phyloP scores from a whole-genome alignment of 495 filamentous ascomycete genomes.

The Aspergillus baeticus region DNA sequence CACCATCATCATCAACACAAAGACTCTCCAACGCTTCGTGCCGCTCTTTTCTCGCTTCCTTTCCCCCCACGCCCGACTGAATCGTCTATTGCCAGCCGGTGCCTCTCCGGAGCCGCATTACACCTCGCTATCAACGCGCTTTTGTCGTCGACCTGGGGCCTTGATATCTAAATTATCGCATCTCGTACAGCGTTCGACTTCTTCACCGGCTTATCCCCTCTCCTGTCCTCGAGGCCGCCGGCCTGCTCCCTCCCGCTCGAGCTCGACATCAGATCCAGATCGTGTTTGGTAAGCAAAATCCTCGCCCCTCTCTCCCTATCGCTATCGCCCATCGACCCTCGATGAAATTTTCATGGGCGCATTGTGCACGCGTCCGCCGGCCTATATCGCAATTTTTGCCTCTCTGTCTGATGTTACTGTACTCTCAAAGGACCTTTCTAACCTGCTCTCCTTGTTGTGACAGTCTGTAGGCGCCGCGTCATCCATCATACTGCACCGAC shows the following conservation, averaged over 20 bases:
- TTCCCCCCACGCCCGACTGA: conserved; percentile 9
- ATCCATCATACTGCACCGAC: conserved; percentile 34
- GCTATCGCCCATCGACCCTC: conserved; percentile 4
- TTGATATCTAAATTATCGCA: conserved; percentile 7
- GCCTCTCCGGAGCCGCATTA: conserved; percentile 18
- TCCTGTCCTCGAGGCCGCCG: conserved; percentile 9
- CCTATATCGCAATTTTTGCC: conserved; percentile 1
- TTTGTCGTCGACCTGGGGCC: background rate
- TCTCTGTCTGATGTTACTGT: background rate
- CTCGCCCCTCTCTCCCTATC: conserved; percentile 9
- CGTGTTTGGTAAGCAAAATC: conserved; percentile 13
- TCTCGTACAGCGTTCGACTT: conserved; percentile 1
- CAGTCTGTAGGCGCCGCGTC: conserved; percentile 42
- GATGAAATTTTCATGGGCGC: conserved; percentile 26
- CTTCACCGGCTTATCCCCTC: background rate
- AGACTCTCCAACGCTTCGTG: conserved; percentile 9
- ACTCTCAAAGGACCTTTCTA: background rate
- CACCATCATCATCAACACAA: background rate
- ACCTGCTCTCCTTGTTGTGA: conserved; percentile 14
- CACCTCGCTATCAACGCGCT: conserved; percentile 18
- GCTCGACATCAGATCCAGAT: conserved; percentile 7
- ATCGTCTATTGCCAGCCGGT: conserved; percentile 7
- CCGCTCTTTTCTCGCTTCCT: conserved; percentile 11
- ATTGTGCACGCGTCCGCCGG: conserved; percentile 26
- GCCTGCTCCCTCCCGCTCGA: conserved; percentile 10